Conservation (phyloP, 2,329 filamentous ascomycete species). For the Aspergillus awamori region DNA sequence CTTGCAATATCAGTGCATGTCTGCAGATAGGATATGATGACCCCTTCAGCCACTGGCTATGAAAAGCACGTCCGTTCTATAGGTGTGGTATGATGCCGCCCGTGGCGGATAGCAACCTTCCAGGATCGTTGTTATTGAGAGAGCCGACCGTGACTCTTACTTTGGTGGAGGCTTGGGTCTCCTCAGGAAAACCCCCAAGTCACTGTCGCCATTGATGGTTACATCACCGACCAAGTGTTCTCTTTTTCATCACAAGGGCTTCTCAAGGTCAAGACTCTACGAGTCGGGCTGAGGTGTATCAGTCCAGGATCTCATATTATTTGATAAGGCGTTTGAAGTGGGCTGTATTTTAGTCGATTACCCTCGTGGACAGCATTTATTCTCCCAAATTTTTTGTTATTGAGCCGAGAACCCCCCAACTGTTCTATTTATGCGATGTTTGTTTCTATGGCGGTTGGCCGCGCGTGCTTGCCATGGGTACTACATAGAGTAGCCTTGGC, state of each 20-base stretch:
- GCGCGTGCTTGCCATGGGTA: constrained; percentile 6
- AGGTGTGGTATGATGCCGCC: not conserved
- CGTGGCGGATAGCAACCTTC: not conserved
- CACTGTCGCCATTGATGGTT: not conserved
- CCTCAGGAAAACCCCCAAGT: not conserved
- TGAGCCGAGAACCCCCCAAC: constrained; percentile 8
- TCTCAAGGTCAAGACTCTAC: not conserved
- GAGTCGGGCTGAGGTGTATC: constrained; percentile 14
- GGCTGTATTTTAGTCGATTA: constrained; percentile 19
- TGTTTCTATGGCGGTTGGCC: constrained; percentile 17
- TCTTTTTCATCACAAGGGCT: not conserved
- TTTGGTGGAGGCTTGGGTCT: not conserved
- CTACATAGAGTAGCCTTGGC: constrained; percentile 7
- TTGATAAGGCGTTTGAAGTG: constrained; percentile 27
- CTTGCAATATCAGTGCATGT: constrained; percentile 28
- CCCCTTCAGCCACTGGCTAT: constrained; percentile 5
- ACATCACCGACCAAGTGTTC: not conserved
- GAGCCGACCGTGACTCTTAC: not conserved
- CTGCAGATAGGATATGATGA: constrained; percentile 16
- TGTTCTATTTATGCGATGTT: constrained; percentile 17
- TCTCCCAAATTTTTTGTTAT: constrained; percentile 15
- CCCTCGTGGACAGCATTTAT: constrained; percentile 15
- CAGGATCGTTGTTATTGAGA: not conserved
- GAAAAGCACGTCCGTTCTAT: not conserved
- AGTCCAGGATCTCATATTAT: constrained; percentile 17